Evolutionary conservation across 2,329 filamentous ascomycete species (phyloP).

Genomic region (Phialocephala subalpina): DNA sequence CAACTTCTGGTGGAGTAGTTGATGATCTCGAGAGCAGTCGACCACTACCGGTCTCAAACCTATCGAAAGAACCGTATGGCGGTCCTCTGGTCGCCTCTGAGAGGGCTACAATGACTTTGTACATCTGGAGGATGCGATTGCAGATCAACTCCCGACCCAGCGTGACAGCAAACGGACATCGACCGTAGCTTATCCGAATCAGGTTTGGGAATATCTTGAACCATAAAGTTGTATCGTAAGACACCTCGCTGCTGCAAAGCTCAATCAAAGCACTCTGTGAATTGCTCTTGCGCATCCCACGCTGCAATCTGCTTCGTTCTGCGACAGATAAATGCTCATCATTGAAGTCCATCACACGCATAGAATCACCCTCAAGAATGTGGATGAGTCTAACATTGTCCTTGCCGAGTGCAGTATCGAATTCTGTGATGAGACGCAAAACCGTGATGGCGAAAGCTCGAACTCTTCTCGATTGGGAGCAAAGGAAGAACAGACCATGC

Average conservation of each 20-base stretch:
- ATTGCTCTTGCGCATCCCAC: conserved; percentile 85
- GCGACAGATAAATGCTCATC: conserved; percentile 91
- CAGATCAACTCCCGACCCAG: conserved; percentile 92
- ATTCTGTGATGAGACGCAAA: conserved; percentile 89
- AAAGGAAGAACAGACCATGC: conserved; percentile 95
- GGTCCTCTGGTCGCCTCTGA: conserved; percentile 76
- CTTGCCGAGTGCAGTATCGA: conserved; percentile 87
- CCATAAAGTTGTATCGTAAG: conserved; percentile 95
- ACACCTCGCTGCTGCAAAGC: conserved; percentile 92
- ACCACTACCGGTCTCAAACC: conserved; percentile 60
- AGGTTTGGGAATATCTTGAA: conserved; percentile 98
- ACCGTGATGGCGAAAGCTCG: conserved; percentile 92
- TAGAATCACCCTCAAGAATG: conserved; percentile 89
- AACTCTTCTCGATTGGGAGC: conserved; percentile 91
- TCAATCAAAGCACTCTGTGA: conserved; percentile 89
- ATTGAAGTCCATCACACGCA: conserved; percentile 89
- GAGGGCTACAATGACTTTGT: conserved; percentile 80
- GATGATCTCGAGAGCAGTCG: conserved; percentile 57
- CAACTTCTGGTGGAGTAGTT: conserved; percentile 81
- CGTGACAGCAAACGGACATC: conserved; percentile 89
- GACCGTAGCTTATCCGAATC: conserved; percentile 87
- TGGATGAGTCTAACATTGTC: conserved; percentile 80
- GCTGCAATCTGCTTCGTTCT: conserved; percentile 89
- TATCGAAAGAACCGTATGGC: conserved; percentile 62
- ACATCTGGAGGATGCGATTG: conserved; percentile 91